These are phyloP conservation scores for Naganishia vishniacii DNA, from an alignment of 768 basidiomycete species.

Conservation along the genomic window DNA sequence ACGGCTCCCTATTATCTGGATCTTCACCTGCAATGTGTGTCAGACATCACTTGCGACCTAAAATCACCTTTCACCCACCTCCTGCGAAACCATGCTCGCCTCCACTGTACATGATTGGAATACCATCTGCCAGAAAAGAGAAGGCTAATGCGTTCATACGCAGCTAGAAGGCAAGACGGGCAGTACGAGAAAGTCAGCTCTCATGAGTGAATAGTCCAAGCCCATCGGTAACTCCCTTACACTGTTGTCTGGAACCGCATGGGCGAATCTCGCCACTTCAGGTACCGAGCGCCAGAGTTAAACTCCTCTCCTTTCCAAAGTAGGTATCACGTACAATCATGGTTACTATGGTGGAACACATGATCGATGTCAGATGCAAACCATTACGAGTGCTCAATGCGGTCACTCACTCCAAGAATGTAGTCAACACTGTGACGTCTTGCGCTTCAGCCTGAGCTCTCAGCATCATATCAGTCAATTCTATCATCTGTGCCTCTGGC, in stretches of 20 bases:
- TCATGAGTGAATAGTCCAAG: background rate
- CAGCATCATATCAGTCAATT: constrained; percentile 23
- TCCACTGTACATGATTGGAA: constrained; percentile 46
- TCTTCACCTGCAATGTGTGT: constrained; percentile 35
- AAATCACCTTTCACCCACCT: constrained; percentile 20
- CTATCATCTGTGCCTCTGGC: constrained; percentile 4
- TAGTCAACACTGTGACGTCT: constrained; percentile 35
- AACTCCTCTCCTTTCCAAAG: background rate
- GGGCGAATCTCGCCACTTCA: constrained; percentile 26
- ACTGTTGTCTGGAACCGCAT: constrained; percentile 11
- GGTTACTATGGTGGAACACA: constrained; percentile 11
- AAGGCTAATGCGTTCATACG: constrained; percentile 48
- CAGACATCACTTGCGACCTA: too few relatives aligned
- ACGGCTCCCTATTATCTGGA: constrained; percentile 46
- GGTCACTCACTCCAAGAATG: constrained; percentile 44
- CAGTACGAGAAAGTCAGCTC: background rate
- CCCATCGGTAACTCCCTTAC: background rate
- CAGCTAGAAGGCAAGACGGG: constrained; percentile 27
- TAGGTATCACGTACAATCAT: constrained; percentile 17
- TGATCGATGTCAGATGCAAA: background rate
- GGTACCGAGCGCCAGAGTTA: background rate
- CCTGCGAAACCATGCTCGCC: constrained; percentile 24
- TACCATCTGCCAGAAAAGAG: constrained; percentile 47
- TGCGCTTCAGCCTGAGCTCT: constrained; percentile 16
- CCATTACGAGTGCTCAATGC: background rate